Base-by-base conservation (phyloP, 805 yeast genomes). In the Kluyveromyces dobzhanskii region DNA sequence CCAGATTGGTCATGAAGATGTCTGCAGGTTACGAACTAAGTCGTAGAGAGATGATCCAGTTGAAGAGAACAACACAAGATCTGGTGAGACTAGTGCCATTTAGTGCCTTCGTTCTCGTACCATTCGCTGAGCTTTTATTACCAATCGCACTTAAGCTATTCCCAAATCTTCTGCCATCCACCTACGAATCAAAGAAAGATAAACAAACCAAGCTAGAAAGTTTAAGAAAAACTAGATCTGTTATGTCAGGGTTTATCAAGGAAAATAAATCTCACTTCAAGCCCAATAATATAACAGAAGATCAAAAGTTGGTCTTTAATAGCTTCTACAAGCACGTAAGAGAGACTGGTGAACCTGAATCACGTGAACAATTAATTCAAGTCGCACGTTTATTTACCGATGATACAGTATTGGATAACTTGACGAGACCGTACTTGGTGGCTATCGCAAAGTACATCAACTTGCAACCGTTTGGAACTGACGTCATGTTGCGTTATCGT, bases 391-490 rank as follows among this genome's bases (percentile, higher is more conserved):
- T 86, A 62, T 92, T 88, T 69, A 87, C 85, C 57, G 95, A 90
- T 61, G 98, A 90, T 64, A 75, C 82, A 52, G 90, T 92, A 24
- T 73, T 90, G 51, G 98, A 90, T 64, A 92, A 92, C 64, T 75
- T 85, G 56, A 80, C 94, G 12, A 77, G 97, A 53, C 85, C 94
- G 28, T 94, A 87, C 59, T 73, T 90, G 49, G 82, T 85, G 38
- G 97, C 97, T 10, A 75, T 92, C 80, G 85, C 95, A 34, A 82
- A 80, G 61, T 92, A 90, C 64, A 84, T 90, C 76, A 83, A 85
- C 51, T 65, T 90, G 48, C 82, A 85, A 56, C 94, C 97, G 1
- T 90, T 83, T 59, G 98, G 98, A 25, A 83, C 96, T 4, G 95
- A 90, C 60, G 78, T 77, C 51, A 84, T 92, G 60, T 67, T 92